phyloP scores from a whole-genome alignment of 2,329 filamentous ascomycete species.

The Fusarium staphyleae region DNA sequence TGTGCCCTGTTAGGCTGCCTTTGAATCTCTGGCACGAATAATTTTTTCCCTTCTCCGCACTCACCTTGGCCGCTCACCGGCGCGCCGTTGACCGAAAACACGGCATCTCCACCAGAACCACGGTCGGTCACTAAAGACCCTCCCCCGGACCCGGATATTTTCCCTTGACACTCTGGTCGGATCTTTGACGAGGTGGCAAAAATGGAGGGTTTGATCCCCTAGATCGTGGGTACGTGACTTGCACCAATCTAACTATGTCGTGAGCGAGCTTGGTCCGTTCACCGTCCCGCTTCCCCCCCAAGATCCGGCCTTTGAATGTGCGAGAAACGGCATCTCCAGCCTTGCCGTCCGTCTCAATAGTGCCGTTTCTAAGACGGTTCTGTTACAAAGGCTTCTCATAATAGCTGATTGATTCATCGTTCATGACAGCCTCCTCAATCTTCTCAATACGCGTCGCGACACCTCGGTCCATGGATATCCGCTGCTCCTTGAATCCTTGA shows the following conservation, averaged over 20 bases:
- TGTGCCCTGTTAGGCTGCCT: conserved; percentile 26
- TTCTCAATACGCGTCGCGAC: neutral
- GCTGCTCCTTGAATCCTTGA: neutral
- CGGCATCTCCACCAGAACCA: conserved; percentile 12
- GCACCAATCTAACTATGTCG: neutral
- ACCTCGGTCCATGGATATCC: neutral
- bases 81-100: conserved; percentile 21
- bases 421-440: no score
- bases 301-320: no score
- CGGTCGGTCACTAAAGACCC: neutral
- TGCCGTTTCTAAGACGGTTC: no score
- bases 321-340: no score
- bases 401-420: no score
- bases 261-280: conserved; percentile 20
- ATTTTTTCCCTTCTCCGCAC: conserved; percentile 29
- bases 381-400: no score
- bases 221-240: conserved; percentile 4
- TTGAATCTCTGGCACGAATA: conserved; percentile 11
- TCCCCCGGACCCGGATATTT: conserved; percentile 4
- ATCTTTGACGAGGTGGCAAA: neutral
- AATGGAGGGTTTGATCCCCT: neutral
- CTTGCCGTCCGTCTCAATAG: no score
- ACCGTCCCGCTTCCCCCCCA: conserved; percentile 28
- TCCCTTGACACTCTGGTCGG: neutral
- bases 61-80: conserved; percentile 18